A percentile compares a stretch with the other conserved stretches of the same genome.
Conservation (phyloP, 768 basidiomycete species). For the Candolleomyces aberdarensis region DNA sequence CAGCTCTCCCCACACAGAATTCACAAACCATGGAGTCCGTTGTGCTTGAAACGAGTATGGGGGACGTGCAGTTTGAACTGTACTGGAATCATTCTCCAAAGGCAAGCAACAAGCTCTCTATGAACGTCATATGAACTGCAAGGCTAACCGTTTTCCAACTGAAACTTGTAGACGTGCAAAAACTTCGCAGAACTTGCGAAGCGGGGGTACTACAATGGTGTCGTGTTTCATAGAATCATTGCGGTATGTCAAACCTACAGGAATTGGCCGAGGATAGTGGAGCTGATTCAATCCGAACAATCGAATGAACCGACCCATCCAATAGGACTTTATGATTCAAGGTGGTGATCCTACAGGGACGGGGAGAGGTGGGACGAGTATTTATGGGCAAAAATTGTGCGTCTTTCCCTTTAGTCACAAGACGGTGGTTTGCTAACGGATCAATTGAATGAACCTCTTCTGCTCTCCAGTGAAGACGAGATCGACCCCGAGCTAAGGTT, state of each 20-base stretch:
- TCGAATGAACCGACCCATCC: background rate
- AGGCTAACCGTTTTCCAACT: slow-evolving; percentile 6
- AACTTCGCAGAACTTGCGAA: slow-evolving; percentile 93
- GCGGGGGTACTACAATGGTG: slow-evolving; percentile 89
- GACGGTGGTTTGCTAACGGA: too few species aligned
- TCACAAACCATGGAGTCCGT: slow-evolving; percentile 45
- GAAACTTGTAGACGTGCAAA: slow-evolving; percentile 71
- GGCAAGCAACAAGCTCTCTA: slow-evolving; percentile 27
- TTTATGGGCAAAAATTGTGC: slow-evolving; percentile 86
- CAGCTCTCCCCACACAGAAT: background rate
- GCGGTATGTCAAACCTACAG: slow-evolving; percentile 44
- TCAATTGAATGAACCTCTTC: background rate
- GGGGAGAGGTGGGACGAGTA: slow-evolving; percentile 86
- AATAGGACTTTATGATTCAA: slow-evolving; percentile 95
- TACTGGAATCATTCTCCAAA: slow-evolving; percentile 90
- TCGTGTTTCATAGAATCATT: slow-evolving; percentile 90
- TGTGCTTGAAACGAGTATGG: slow-evolving; percentile 77
- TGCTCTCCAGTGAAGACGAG: slow-evolving; percentile 71
- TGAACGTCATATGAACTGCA: background rate
- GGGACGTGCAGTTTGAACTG: slow-evolving; percentile 86
- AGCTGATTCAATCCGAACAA: background rate
- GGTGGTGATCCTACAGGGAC: slow-evolving; percentile 95
- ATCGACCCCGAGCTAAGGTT: slow-evolving; percentile 88
- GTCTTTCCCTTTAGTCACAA: slow-evolving; percentile 14
- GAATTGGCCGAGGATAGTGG: background rate